A percentile compares a stretch with the other conserved stretches of the same genome.
These are phyloP conservation scores for Leccinum truebloodii DNA, from an alignment of 768 basidiomycete species.

Conservation along the genomic window DNA sequence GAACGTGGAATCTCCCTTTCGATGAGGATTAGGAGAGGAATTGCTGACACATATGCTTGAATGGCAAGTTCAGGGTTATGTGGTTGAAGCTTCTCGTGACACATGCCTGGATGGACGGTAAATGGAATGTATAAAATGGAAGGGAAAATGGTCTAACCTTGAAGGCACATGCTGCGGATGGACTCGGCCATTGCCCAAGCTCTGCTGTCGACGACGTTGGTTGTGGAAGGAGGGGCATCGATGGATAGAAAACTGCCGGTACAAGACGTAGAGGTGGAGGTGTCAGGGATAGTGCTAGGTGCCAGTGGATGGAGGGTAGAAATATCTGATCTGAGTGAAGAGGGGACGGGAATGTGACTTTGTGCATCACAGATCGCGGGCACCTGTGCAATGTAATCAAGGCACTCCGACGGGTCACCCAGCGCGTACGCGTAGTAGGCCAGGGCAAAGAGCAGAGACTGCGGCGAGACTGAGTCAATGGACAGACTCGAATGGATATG, in stretches of 20 bases:
- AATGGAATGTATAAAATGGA: background rate
- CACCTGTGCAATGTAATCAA: conserved; percentile 57
- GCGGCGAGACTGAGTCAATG: conserved; percentile 11
- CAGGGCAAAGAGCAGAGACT: conserved; percentile 69
- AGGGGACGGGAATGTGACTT: conserved; percentile 49
- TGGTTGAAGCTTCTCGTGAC: conserved; percentile 59
- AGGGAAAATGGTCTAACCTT: conserved; percentile 51
- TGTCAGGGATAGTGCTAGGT: conserved; percentile 35
- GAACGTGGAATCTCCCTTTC: conserved; percentile 47
- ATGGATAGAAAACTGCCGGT: conserved; percentile 51
- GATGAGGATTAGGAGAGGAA: conserved; percentile 54
- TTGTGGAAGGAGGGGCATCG: conserved; percentile 39
- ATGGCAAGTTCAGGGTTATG: conserved; percentile 52
- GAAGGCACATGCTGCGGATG: conserved; percentile 73
- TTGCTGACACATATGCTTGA: conserved; percentile 52
- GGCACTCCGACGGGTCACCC: conserved; percentile 61
- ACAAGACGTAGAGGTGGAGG: conserved; percentile 51
- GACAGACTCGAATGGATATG: background rate
- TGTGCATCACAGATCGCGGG: conserved; percentile 56
- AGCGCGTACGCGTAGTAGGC: conserved; percentile 84
- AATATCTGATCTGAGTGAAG: conserved; percentile 42
- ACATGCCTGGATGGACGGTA: conserved; percentile 59
- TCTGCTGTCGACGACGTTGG: conserved; percentile 67
- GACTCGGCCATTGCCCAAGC: conserved; percentile 75
- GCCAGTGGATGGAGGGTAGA: conserved; percentile 40